Base-by-base conservation (phyloP, 2,329 filamentous ascomycete genomes). In the Fusarium sp. region DNA sequence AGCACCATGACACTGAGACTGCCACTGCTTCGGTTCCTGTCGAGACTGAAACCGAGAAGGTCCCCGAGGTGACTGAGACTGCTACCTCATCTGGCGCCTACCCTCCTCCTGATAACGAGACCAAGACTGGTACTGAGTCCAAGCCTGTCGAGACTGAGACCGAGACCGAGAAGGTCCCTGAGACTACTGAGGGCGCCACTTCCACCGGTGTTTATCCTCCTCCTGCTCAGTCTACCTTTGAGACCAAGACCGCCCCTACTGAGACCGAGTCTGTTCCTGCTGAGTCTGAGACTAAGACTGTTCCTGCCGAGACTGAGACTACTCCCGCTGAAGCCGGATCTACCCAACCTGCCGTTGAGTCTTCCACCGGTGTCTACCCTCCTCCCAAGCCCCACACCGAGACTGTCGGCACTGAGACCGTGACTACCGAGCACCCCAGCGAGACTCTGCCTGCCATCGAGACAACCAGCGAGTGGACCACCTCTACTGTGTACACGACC, bases 401-500 rank as follows among this genome's bases (percentile, higher is more conserved):
- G 8, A 60, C 63, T 3, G 52, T 20, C 5, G 52, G n/a, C 5
- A 31, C 44, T 3, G 59, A 18, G 13, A 37, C 37, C 4, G 38
- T 61, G 60, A 44, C 42, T 15, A 12, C 12, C 23, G 31, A 56
- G 8, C 42, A 36, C 13, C 49, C 60, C n/a, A 40, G 26, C 3
- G 26, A 63, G 16, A 65, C 62, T 4, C 7, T 41, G 34, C 38
- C 63, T 2, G 23, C 10, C 5, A 47, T 37, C 4, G 40, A 37
- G 34, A 41, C 45, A 13, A 65, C 65, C 6, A 72, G 65, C 28
- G 28, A 50, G 13, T 56, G 36, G 59, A 50, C 61, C 3, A 71
- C 69, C 26, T 70, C 67, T 28, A 70, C 67, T 4, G 55, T 71
- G 28, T 70, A 69, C 69, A 74, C 72, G 6, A 74, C 72, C 11